phyloP scores from a whole-genome alignment of 140 eudicot genomes.

The Anethum foeniculum region DNA sequence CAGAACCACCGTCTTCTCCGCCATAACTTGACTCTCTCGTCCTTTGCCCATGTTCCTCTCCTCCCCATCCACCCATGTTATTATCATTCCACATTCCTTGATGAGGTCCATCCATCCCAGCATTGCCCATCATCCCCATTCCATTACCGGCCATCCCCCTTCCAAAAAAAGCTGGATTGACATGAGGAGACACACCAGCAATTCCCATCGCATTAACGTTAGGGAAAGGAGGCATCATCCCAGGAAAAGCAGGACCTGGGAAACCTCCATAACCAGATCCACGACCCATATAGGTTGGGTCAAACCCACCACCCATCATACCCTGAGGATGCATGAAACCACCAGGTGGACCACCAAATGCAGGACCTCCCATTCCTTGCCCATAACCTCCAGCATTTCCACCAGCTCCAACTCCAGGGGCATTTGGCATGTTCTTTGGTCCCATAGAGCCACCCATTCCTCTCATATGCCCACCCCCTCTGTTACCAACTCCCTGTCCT shows the following conservation, averaged over 20 bases:
- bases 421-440: conserved; percentile 39
- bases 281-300: conserved; percentile 79
- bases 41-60: conserved; percentile 72
- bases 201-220: conserved; percentile 74
- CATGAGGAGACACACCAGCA: conserved; percentile 93
- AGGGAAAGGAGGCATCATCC: conserved; percentile 85
- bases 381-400: conserved; percentile 49
- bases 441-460: conserved; percentile 74
- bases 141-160: conserved; percentile 79
- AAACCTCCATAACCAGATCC: conserved; percentile 93
- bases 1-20: conserved; percentile 92
- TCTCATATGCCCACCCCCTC: conserved; percentile 62
- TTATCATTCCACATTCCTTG: conserved; percentile 86
- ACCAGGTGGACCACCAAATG: conserved; percentile 73
- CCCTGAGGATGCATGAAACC: conserved; percentile 87
- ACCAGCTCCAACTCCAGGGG: conserved; percentile 52
- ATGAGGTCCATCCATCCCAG: conserved; percentile 75
- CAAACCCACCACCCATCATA: conserved; percentile 93
- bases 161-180: conserved; percentile 85
- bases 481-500: conserved; percentile 47
- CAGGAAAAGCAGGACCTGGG: conserved; percentile 73
- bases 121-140: conserved; percentile 80
- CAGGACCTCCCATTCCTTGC: conserved; percentile 59
- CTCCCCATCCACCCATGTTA: conserved; percentile 74
- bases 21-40: conserved; percentile 85